phyloP scores from a whole-genome alignment of 768 basidiomycete species.

The Coprinellus aureogranulatus region DNA sequence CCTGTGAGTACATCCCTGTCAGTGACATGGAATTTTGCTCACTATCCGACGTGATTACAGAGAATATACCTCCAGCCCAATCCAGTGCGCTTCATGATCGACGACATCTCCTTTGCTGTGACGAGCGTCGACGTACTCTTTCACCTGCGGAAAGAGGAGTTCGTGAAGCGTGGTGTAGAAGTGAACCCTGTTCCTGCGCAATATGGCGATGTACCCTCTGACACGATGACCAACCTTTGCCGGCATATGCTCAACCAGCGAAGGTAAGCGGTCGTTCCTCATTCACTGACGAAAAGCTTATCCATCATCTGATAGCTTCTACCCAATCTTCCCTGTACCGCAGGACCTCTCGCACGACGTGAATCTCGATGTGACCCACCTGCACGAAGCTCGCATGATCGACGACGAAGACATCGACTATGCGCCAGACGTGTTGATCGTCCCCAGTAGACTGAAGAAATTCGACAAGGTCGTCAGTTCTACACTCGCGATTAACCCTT shows the following conservation, averaged over 20 bases:
- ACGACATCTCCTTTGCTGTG: constrained; percentile 74
- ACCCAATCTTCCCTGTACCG: constrained; percentile 90
- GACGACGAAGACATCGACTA: constrained; percentile 39
- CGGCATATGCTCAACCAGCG: constrained; percentile 84
- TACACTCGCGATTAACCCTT: constrained; percentile 83
- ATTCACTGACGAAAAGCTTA: constrained; percentile 1
- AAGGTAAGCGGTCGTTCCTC: constrained; percentile 47
- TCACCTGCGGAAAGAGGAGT: constrained; percentile 84
- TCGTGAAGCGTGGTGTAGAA: constrained; percentile 64
- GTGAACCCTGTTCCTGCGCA: constrained; percentile 44
- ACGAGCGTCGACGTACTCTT: constrained; percentile 88
- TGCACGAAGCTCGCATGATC: constrained; percentile 39
- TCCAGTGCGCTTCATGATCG: constrained; percentile 81
- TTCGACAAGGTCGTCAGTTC: constrained; percentile 82
- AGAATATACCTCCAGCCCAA: constrained; percentile 81
- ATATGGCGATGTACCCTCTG: constrained; percentile 49
- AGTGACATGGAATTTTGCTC: not conserved
- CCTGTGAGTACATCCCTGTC: constrained; percentile 48
- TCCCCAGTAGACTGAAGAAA: constrained; percentile 86
- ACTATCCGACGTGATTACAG: constrained; percentile 35
- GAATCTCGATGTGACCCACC: constrained; percentile 88
- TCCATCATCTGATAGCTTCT: constrained; percentile 61
- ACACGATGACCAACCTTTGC: constrained; percentile 76
- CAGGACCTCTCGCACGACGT: constrained; percentile 71
- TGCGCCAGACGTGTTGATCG: constrained; percentile 80